phyloP scores from a whole-genome alignment of 2,329 filamentous ascomycete genomes.

The Lasiodiplodia citricola region DNA sequence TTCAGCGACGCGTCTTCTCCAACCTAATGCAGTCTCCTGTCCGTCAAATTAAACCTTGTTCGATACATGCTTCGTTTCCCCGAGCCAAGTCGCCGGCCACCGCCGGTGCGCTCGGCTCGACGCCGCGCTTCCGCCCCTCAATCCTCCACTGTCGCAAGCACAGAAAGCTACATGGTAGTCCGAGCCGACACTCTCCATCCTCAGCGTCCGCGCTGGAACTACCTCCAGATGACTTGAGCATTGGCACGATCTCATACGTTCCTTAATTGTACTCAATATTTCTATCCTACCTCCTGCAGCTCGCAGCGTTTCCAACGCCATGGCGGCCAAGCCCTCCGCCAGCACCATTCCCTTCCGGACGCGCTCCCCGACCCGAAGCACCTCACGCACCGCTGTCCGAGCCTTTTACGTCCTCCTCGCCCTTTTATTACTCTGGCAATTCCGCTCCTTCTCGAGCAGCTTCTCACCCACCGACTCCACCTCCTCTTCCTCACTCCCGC shows the following conservation, averaged over 20 bases:
- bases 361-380: not conserved
- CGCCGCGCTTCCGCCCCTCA: not conserved
- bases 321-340: not conserved
- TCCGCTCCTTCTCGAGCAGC: constrained; percentile 14
- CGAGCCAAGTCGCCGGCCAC: not conserved
- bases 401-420: not conserved
- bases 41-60: not conserved
- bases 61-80: constrained; percentile 1
- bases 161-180: not conserved
- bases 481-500: not conserved
- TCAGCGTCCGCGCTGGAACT: not conserved
- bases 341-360: not conserved
- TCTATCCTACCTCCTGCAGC: not conserved
- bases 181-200: not conserved
- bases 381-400: constrained; percentile 12
- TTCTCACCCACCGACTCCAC: not conserved
- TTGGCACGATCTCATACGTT: not conserved
- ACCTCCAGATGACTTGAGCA: not conserved
- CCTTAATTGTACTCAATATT: not conserved
- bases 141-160: not conserved
- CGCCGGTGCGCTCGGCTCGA: not conserved
- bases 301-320: not conserved
- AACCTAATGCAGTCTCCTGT: constrained; percentile 8
- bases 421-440: constrained; percentile 4
- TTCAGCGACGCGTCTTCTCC: not conserved